Evolutionary conservation across 495 filamentous ascomycete genomes (phyloP).

Genomic region (Neurospora sp.): DNA sequence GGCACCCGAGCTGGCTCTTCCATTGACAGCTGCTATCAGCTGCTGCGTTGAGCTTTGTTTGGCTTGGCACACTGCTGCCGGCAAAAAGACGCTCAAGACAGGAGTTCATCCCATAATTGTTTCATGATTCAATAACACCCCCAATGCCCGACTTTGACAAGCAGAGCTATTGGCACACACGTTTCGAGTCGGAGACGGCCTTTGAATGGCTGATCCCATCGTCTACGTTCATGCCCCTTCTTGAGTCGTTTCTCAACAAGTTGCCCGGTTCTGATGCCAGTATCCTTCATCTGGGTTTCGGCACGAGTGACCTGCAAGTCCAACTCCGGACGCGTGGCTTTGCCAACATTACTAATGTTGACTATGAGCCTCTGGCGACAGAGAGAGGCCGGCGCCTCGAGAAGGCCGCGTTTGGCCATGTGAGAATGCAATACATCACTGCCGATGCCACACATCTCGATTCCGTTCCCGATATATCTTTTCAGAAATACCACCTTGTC

Average conservation of each 20-base stretch:
- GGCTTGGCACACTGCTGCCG: neutral
- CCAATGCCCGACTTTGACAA: slow-evolving; percentile 24
- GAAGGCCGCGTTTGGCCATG: slow-evolving; percentile 22
- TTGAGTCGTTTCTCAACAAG: slow-evolving; percentile 19
- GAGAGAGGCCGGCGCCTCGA: slow-evolving; percentile 25
- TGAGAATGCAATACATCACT: slow-evolving; percentile 23
- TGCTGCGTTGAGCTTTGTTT: neutral
- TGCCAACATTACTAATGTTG: slow-evolving; percentile 28
- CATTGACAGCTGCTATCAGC: neutral
- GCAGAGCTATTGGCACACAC: slow-evolving; percentile 30
- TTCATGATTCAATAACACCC: neutral
- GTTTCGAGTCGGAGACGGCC: slow-evolving; percentile 25
- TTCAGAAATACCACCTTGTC: slow-evolving; percentile 17
- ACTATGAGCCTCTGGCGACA: slow-evolving; percentile 32
- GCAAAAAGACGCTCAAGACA: neutral
- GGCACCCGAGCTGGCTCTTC: neutral
- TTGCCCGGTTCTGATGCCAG: neutral
- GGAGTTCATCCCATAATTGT: neutral
- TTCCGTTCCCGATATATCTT: neutral
- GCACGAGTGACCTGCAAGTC: slow-evolving; percentile 33
- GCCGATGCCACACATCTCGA: slow-evolving; percentile 24
- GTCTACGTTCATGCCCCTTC: slow-evolving; percentile 19
- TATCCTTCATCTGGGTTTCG: slow-evolving; percentile 31
- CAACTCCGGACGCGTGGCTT: slow-evolving; percentile 22
- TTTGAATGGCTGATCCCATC: slow-evolving; percentile 35